These are phyloP conservation scores for Tricharina praecox DNA, from an alignment of 495 filamentous ascomycete species.

Conservation along the genomic window DNA sequence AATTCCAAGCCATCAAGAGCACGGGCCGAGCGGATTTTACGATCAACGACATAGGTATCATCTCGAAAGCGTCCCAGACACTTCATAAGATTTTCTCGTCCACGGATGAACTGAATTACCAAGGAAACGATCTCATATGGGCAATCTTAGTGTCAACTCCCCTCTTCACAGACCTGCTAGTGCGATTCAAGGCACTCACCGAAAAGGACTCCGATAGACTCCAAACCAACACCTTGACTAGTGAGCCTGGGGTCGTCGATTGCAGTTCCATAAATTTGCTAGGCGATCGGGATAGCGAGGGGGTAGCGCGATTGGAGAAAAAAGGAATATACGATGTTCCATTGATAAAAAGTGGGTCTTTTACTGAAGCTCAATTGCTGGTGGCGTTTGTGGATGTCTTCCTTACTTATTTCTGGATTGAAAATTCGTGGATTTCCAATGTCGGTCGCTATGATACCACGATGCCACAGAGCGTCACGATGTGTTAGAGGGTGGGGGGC, in stretches of 20 bases:
- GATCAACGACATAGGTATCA: conserved; percentile 9
- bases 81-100: conserved; percentile 6
- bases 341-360: conserved; percentile 4
- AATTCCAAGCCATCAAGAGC: conserved; percentile 7
- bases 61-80: conserved; percentile 10
- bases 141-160: conserved; percentile 12
- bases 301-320: neutral
- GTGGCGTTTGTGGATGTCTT: conserved; percentile 14
- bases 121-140: conserved; percentile 15
- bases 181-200: conserved; percentile 2
- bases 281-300: neutral
- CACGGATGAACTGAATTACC: neutral
- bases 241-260: conserved; percentile 2
- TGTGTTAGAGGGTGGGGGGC: conserved; percentile 18
- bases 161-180: conserved; percentile 7
- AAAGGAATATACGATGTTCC: conserved; percentile 5
- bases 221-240: no score
- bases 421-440: conserved; percentile 7
- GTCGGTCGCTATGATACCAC: conserved; percentile 14
- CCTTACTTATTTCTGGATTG: conserved; percentile 16
- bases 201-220: no score
- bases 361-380: conserved; percentile 8
- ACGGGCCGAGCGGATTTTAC: conserved; percentile 3
- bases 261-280: neutral
- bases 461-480: conserved; percentile 15